phyloP scores from a whole-genome alignment of 2,329 filamentous ascomycete genomes.

The Myriosclerotinia duriaeana region DNA sequence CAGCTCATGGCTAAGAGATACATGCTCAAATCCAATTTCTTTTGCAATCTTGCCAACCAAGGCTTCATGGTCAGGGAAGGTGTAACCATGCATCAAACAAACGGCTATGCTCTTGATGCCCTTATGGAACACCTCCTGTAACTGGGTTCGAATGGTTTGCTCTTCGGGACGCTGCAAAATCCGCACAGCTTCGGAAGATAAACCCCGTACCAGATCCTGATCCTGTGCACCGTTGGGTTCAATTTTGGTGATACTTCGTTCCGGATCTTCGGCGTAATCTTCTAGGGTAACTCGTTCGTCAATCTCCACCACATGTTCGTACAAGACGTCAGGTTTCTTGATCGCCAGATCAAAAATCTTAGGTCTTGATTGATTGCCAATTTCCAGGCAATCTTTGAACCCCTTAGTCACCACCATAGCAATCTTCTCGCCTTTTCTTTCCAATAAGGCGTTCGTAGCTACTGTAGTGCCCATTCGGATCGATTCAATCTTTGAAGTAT shows the following conservation, averaged over 20 bases:
- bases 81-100: conserved; percentile 90
- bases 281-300: conserved; percentile 89
- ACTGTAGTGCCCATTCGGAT: conserved; percentile 97
- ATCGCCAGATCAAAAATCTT: conserved; percentile 91
- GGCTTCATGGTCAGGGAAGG: conserved; percentile 82
- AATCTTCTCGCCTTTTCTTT: conserved; percentile 86
- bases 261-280: conserved; percentile 86
- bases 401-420: conserved; percentile 84
- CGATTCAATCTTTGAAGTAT: conserved; percentile 80
- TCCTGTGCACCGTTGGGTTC: conserved; percentile 48
- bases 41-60: conserved; percentile 72
- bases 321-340: conserved; percentile 80
- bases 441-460: conserved; percentile 86
- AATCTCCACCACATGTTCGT: conserved; percentile 82
- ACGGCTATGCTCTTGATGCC: conserved; percentile 83
- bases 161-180: conserved; percentile 64
- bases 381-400: conserved; percentile 82
- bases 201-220: conserved; percentile 63
- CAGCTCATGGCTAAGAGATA: conserved; percentile 75
- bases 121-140: conserved; percentile 65
- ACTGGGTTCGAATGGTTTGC: conserved; percentile 55
- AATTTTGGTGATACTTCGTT: conserved; percentile 56
- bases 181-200: conserved; percentile 73
- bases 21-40: conserved; percentile 79
- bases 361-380: conserved; percentile 87